These are phyloP conservation scores for Solanum pennellii DNA, from an alignment of 257 asterid species.

Conservation along the genomic window DNA sequence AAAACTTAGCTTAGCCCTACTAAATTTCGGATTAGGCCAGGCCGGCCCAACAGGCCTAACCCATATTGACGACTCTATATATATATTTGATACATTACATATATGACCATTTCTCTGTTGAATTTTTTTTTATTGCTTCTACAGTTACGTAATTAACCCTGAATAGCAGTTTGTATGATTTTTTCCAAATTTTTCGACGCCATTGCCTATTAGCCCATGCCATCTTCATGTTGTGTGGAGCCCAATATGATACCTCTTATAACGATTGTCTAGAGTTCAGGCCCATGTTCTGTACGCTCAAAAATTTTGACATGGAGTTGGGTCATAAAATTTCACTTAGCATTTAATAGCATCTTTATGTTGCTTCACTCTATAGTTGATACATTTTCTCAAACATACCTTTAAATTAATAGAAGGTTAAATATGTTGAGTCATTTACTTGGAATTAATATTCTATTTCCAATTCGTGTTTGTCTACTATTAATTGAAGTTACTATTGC, in stretches of 20 bases:
- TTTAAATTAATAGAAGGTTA: no score
- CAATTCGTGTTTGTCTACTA: not conserved
- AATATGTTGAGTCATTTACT: not conserved
- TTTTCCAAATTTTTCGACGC: not conserved
- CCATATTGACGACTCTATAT: no score
- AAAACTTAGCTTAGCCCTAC: no score
- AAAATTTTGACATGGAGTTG: no score
- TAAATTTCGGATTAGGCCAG: no score
- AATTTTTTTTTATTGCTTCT: not conserved
- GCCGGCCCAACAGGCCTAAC: no score
- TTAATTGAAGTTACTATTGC: no score
- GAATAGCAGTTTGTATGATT: not conserved
- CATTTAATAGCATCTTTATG: not conserved
- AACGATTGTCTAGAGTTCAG: not conserved
- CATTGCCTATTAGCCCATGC: no score
- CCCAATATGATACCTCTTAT: not conserved
- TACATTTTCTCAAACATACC: not conserved
- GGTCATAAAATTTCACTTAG: no score
- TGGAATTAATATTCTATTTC: not conserved
- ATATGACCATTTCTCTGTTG: no score
- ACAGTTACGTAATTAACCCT: not conserved
- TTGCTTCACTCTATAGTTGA: not conserved
- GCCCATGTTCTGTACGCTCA: not conserved
- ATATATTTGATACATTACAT: no score
- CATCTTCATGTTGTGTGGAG: not conserved